phyloP scores from a whole-genome alignment of 176 grass and related monocot species.

The Bonia amplexicaulis region DNA sequence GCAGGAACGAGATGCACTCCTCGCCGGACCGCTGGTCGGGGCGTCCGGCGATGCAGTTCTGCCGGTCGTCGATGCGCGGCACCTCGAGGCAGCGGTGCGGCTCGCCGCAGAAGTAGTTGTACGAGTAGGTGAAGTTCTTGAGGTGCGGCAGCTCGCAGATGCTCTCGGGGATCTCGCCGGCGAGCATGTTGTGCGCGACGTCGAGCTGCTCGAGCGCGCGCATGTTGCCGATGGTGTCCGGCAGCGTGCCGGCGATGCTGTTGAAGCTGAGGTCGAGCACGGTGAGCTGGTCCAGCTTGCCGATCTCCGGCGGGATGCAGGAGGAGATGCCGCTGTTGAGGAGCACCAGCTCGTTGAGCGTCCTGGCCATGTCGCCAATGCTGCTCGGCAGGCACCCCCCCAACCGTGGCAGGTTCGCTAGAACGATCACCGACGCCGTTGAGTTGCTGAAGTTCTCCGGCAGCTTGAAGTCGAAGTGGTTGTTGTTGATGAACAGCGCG shows the following conservation, averaged over 20 bases:
- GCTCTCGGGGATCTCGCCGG: constrained; percentile 61
- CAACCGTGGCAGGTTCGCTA: constrained; percentile 62
- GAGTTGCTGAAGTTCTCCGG: constrained; percentile 65
- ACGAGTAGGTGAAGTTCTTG: constrained; percentile 85
- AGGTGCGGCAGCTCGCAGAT: constrained; percentile 68
- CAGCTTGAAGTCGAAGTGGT: constrained; percentile 65
- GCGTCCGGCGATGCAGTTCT: constrained; percentile 74
- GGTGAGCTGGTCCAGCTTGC: constrained; percentile 65
- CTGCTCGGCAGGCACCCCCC: constrained; percentile 68
- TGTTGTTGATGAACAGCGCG: constrained; percentile 90
- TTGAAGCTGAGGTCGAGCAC: constrained; percentile 92
- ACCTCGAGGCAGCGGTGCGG: constrained; percentile 60
- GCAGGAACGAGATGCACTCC: constrained; percentile 65
- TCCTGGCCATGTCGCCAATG: constrained; percentile 66
- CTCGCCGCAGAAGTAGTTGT: constrained; percentile 83
- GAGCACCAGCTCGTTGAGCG: constrained; percentile 64
- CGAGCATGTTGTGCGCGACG: constrained; percentile 67
- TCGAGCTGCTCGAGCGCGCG: constrained; percentile 67
- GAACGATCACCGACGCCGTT: constrained; percentile 71
- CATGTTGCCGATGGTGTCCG: constrained; percentile 65
- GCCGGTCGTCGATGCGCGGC: constrained; percentile 51
- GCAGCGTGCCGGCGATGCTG: constrained; percentile 56
- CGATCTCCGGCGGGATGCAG: constrained; percentile 81
- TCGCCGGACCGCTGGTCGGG: constrained; percentile 65
- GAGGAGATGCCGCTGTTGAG: constrained; percentile 85